Percentiles rank a stretch among this genome's conserved stretches.
phyloP scores from a whole-genome alignment of 805 yeast genomes.

The Metschnikowia bowlesiae region DNA sequence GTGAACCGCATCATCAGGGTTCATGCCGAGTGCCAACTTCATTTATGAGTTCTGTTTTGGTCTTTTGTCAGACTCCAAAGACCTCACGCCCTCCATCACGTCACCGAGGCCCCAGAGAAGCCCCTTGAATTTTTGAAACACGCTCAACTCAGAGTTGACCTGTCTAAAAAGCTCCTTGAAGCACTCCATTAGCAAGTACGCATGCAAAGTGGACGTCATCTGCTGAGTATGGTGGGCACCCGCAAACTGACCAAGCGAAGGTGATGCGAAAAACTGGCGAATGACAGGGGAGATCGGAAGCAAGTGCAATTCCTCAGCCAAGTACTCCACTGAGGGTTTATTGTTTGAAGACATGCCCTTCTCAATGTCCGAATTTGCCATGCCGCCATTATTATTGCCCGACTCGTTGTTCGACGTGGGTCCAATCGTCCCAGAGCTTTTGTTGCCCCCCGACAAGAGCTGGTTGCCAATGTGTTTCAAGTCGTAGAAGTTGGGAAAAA shows the following conservation, averaged over 20 bases:
- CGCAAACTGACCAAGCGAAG: conserved; percentile 15
- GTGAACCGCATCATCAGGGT: not conserved
- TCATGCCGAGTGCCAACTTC: not conserved
- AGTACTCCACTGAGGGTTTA: conserved; percentile 52
- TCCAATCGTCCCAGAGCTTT: conserved; percentile 3
- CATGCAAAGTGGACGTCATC: conserved; percentile 52
- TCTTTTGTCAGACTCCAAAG: not conserved
- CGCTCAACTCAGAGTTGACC: conserved; percentile 19
- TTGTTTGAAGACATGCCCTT: conserved; percentile 13
- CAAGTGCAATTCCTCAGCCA: conserved; percentile 64
- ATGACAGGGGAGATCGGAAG: conserved; percentile 55
- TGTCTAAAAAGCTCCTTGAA: conserved; percentile 51
- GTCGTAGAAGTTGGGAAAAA: conserved; percentile 81
- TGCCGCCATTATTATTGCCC: not conserved
- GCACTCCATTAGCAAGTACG: conserved; percentile 61
- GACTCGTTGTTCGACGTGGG: conserved; percentile 4
- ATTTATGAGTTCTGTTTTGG: not conserved
- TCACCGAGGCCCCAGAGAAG: conserved; percentile 49
- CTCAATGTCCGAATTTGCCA: conserved; percentile 5
- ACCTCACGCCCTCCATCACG: conserved; percentile 9
- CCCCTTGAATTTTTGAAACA: conserved; percentile 40
- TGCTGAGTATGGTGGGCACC: conserved; percentile 26
- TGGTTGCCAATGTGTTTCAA: conserved; percentile 54
- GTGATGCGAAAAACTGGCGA: conserved; percentile 33
- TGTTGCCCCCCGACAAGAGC: conserved; percentile 20